Base-by-base conservation (phyloP, 139 green algal genomes). In the Coccomyxa sp. region DNA sequence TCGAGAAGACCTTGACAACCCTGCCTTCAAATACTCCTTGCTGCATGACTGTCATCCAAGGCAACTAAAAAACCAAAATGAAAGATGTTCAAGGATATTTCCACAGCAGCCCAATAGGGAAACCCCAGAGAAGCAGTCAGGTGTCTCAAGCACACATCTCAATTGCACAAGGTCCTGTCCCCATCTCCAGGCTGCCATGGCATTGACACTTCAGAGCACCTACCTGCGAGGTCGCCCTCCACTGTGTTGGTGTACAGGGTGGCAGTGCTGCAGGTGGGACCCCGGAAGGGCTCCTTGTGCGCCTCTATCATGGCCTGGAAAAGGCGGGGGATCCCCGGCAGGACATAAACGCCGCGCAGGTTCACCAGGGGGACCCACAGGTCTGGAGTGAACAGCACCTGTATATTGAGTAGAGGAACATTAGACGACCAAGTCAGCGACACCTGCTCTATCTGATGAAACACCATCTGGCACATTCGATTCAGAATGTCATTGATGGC, bases 311-410 rank as follows among this genome's bases (percentile, higher is more conserved):
- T 95, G 16, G 79, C 30, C 81, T 92, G 86, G 77, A 97, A 97
- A 0, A 97, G 91, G 14, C 87, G 68, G 1, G 93, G 93, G 57
- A 97, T 95, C 59, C 93, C 93, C 10, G 93, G 93, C 68, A 96
- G 86, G 23, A 96, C 87, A 83, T 93, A 95, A 14, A 93, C 86
- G 18, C 83, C 85, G 1, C 88, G 58, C 18, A 93, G 77, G 9
- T 90, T 85, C 16, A 93, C 93, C 68, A 97, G 86, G 0, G 93
- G 93, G 67, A 97, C 93, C 93, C 92, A 95, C 63, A 92, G 76
- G 13, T 82, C 86, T 1, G 79, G 58, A 0, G 88, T 91, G 0
- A 60, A 67, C 15, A 94, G 76, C 23, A 94, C 88, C 81, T 89
- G 78, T 31, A 81, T 66, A 9, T 82, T 79, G 18, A 28, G 74